Evolutionary conservation across 2,329 filamentous ascomycete species (phyloP), one percentile per base, ranked within the genome.

Genomic region (Rhinocladiella mackenziei): DNA sequence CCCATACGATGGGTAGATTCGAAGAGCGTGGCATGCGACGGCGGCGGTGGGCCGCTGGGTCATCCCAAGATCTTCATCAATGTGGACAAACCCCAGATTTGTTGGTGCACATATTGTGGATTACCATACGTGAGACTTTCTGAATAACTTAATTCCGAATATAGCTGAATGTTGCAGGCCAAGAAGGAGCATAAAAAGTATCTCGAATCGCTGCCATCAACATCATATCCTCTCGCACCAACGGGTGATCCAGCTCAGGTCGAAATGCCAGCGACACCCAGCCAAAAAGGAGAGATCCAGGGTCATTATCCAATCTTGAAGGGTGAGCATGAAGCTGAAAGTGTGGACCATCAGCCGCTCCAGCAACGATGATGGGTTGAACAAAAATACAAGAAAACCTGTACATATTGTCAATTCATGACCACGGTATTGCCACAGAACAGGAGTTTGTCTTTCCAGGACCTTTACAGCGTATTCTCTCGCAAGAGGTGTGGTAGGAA

Each of bases 51-150:
- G 33, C 84, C 89, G 22, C 73, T 86, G 43, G 92, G 92, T 31
- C 92, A 98, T 67, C 92, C 92, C 37, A 80, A 80, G 62, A 84
- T 98, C 70, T 98, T 89, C 67, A 98, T 98, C 78, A 98, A 98
- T 71, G 83, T 86, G 56, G 92, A 98, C 71, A 97, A 96, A 76
- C 86, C 92, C 31, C 83, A 97, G 74, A 95, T 98, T 60, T 80
- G 80, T 68, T 74, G 75, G 64, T 98, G 92, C 75, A 83, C 78
- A 62, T 98, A 98, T 74, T 98, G 92, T 65, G 92, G 92, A 40
- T 66, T 92, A 56, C 92, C 92, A 58, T 98, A 83, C 65, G 92
- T 97, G 77, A 64, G 89, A 72, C 14, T 69, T 41, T 26, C 23
- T 14, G 26, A n/a, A 5, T 3, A 11, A 22, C 22, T 25, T 36